Percentiles rank a stretch among this genome's conserved stretches.
Evolutionary conservation across 345 rosid species (phyloP).

Genomic region (Turritis glabra): DNA sequence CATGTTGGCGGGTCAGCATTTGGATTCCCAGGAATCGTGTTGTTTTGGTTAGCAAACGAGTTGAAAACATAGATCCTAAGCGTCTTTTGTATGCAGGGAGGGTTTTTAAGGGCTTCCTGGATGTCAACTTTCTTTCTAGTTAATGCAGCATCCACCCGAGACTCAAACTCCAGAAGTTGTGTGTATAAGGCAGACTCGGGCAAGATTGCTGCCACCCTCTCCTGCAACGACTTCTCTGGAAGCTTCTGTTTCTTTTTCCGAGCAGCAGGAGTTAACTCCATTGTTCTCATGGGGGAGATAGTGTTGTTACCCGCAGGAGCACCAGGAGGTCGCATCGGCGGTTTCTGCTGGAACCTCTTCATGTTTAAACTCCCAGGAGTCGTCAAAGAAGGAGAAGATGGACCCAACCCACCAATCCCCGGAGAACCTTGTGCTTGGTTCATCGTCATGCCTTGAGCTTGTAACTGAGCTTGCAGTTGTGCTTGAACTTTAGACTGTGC

Average conservation of each 20-base stretch:
- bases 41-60: conserved; percentile 84
- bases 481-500: conserved; percentile 67
- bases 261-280: conserved; percentile 80
- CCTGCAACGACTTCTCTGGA: conserved; percentile 88
- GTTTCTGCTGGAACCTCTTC: conserved; percentile 74
- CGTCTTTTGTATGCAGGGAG: conserved; percentile 87
- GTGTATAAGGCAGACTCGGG: conserved; percentile 97
- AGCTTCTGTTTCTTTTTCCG: conserved; percentile 93
- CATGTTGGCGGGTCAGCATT: conserved; percentile 91
- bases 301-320: conserved; percentile 51
- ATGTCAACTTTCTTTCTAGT: conserved; percentile 90
- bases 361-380: conserved; percentile 58
- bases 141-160: conserved; percentile 90
- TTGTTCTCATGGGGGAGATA: conserved; percentile 67
- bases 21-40: conserved; percentile 72
- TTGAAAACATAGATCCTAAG: conserved; percentile 91
- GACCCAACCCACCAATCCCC: conserved; percentile 60
- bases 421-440: conserved; percentile 54
- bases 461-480: conserved; percentile 81
- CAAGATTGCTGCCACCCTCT: conserved; percentile 88
- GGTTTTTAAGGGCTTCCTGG: conserved; percentile 93
- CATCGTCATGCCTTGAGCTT: conserved; percentile 65
- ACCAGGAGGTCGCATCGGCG: conserved; percentile 77
- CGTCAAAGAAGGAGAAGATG: conserved; percentile 65
- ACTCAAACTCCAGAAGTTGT: conserved; percentile 95